These are phyloP conservation scores for Oropetium thomaeum DNA, from an alignment of 176 grass and related monocot species.

Conservation along the genomic window DNA sequence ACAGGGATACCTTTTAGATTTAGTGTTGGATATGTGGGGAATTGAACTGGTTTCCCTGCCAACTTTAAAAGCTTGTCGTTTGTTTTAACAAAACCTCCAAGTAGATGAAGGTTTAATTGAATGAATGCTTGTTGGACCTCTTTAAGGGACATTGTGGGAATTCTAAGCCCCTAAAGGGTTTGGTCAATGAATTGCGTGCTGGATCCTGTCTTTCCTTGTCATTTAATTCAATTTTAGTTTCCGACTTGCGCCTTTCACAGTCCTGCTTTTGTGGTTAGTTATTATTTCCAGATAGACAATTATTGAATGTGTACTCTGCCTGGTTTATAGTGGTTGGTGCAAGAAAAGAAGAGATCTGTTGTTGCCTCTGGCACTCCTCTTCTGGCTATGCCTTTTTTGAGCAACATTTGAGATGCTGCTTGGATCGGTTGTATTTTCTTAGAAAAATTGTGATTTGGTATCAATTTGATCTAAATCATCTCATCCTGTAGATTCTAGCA, in stretches of 20 bases:
- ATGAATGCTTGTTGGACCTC: background rate
- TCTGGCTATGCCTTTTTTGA: background rate
- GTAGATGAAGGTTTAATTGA: background rate
- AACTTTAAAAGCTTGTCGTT: background rate
- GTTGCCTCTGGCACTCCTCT: too few relatives aligned
- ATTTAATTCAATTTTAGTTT: background rate
- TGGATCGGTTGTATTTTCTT: background rate
- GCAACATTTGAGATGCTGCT: background rate
- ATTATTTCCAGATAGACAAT: background rate
- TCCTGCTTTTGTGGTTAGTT: background rate
- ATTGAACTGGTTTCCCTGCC: background rate
- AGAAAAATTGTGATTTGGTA: background rate
- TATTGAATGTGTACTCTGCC: background rate
- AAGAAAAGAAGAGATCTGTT: background rate
- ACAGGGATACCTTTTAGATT: background rate
- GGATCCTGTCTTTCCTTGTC: background rate
- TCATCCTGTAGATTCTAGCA: background rate
- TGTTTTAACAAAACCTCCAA: background rate
- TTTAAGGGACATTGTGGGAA: background rate
- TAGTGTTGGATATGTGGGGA: background rate
- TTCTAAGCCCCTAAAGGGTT: slow-evolving; percentile 1
- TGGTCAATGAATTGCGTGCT: background rate
- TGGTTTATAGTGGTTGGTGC: background rate
- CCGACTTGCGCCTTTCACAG: background rate
- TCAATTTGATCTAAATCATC: background rate